These are phyloP conservation scores for Raffaelea albimanens DNA, from an alignment of 2,329 filamentous ascomycete species.

Conservation along the genomic window DNA sequence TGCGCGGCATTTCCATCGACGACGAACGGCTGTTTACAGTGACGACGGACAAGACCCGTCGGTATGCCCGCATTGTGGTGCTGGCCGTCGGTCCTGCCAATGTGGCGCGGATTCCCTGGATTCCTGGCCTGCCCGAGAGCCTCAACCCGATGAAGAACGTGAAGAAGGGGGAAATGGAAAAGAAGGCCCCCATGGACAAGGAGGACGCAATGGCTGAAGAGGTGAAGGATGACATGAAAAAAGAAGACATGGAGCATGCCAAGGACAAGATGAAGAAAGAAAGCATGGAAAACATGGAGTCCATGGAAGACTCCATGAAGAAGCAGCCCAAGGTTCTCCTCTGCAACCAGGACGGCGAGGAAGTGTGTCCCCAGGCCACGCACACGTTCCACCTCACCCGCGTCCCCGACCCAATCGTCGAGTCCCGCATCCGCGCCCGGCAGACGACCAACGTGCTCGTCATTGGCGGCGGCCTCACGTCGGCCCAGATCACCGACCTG, in stretches of 20 bases:
- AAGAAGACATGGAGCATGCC: too few species aligned
- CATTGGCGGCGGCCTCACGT: slow-evolving; percentile 67
- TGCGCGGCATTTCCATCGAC: slow-evolving; percentile 29
- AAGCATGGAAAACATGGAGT: too few species aligned
- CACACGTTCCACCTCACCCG: slow-evolving; percentile 55
- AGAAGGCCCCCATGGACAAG: background rate
- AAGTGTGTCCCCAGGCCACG: slow-evolving; percentile 6
- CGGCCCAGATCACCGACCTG: slow-evolving; percentile 62
- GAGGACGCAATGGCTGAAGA: background rate
- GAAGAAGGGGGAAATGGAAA: background rate
- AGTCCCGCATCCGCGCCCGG: slow-evolving; percentile 38
- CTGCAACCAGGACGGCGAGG: background rate
- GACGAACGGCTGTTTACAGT: slow-evolving; percentile 56
- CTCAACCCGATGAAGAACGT: too few species aligned
- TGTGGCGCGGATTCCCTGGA: slow-evolving; percentile 36
- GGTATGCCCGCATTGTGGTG: slow-evolving; percentile 54
- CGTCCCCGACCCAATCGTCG: slow-evolving; percentile 44
- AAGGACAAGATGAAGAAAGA: too few species aligned
- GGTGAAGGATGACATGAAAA: too few species aligned
- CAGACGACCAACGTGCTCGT: slow-evolving; percentile 56
- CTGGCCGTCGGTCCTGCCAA: slow-evolving; percentile 63
- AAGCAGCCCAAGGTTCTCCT: background rate
- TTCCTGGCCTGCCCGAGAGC: slow-evolving; percentile 6
- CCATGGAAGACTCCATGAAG: too few species aligned
- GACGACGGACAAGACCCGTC: slow-evolving; percentile 40